These are phyloP conservation scores for Onygenales sp. DNA, from an alignment of 2,329 filamentous ascomycete species.

Conservation along the genomic window DNA sequence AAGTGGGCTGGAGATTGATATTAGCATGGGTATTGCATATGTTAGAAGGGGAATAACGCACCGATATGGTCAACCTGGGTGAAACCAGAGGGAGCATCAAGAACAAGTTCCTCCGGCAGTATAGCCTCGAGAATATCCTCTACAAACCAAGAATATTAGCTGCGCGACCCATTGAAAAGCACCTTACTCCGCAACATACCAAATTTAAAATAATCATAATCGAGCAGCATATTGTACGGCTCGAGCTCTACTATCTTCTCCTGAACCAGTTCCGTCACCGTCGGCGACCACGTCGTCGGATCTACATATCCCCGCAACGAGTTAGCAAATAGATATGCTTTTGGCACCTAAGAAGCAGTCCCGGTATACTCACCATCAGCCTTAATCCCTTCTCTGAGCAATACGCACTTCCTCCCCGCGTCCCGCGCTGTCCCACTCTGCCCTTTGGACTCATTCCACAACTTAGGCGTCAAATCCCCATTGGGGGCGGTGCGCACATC, in stretches of 20 bases:
- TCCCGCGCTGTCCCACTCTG: constrained; percentile 27
- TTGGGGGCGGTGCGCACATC: constrained; percentile 57
- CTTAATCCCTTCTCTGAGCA: constrained; percentile 30
- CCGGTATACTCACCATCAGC: constrained; percentile 28
- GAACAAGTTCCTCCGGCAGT: constrained; percentile 67
- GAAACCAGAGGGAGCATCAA: constrained; percentile 77
- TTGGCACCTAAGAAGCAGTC: background rate
- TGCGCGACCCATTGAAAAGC: background rate
- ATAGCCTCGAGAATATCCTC: constrained; percentile 76
- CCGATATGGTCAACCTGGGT: constrained; percentile 80
- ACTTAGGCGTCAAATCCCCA: constrained; percentile 7
- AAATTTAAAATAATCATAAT: constrained; percentile 82
- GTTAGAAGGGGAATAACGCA: constrained; percentile 30
- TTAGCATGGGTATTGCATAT: background rate
- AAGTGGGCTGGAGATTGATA: constrained; percentile 56
- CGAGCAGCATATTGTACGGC: constrained; percentile 64
- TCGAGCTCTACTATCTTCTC: constrained; percentile 60
- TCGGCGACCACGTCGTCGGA: constrained; percentile 65
- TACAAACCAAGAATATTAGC: constrained; percentile 23
- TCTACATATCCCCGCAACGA: constrained; percentile 35
- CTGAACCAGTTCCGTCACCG: constrained; percentile 58
- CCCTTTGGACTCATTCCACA: constrained; percentile 40
- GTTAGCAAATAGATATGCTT: background rate
- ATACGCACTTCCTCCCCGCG: constrained; percentile 38
- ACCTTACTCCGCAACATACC: constrained; percentile 4